These are phyloP conservation scores for Powellomyces hirtus DNA, from an alignment of 192 early-diverging fungal genomes.

Conservation along the genomic window DNA sequence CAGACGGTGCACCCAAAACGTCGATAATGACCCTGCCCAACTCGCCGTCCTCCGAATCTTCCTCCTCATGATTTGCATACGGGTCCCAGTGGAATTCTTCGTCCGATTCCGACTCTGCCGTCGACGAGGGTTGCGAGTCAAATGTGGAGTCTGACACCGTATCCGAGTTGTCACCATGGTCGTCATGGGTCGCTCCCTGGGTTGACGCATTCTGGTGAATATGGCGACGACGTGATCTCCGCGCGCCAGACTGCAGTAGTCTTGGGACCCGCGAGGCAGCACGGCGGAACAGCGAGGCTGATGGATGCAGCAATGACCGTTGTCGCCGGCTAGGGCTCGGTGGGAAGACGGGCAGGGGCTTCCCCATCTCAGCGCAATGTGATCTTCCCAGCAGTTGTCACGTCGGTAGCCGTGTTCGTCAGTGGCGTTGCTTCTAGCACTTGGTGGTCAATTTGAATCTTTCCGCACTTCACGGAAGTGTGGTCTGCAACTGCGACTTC, in stretches of 20 bases:
- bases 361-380: neutral
- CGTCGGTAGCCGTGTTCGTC: no score
- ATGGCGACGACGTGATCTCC: neutral
- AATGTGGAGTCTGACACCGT: neutral
- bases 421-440: no score
- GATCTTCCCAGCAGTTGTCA: no score
- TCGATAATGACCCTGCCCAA: neutral
- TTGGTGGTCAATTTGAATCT: no score
- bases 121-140: neutral
- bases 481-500: no score
- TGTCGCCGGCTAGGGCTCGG: neutral
- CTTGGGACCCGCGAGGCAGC: neutral
- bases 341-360: neutral
- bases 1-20: neutral
- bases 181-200: neutral
- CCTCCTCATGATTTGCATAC: neutral
- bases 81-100: neutral
- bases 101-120: no score
- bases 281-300: neutral
- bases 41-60: neutral
- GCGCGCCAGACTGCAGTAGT: neutral
- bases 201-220: neutral
- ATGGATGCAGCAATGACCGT: neutral
- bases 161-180: neutral
- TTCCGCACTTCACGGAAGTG: no score